Percentiles rank a stretch among this genome's conserved stretches.
Evolutionary conservation across 2,329 filamentous ascomycete species (phyloP).

Genomic region (Hymenoscyphus occultus): DNA sequence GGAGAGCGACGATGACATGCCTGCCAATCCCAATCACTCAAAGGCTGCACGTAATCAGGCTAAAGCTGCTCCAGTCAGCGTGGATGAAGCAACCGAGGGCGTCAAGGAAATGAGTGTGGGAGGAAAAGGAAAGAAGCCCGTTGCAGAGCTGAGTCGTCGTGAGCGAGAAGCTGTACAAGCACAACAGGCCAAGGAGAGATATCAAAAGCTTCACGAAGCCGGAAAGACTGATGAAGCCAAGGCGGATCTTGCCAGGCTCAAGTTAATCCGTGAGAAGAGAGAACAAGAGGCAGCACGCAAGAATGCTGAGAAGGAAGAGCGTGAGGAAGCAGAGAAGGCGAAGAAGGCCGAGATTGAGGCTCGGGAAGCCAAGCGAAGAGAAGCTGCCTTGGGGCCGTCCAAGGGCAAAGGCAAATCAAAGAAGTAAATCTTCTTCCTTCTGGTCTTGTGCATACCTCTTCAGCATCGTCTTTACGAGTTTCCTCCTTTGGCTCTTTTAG

Average conservation of each 20-base stretch:
- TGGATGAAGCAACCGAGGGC: slow-evolving; percentile 52
- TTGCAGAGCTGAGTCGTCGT: slow-evolving; percentile 58
- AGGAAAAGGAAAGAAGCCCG: slow-evolving; percentile 41
- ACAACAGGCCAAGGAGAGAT: slow-evolving; percentile 82
- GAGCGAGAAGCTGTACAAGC: slow-evolving; percentile 81
- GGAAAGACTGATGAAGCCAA: slow-evolving; percentile 97
- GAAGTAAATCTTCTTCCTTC: slow-evolving; percentile 21
- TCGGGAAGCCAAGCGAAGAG: slow-evolving; percentile 43
- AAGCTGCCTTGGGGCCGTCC: slow-evolving; percentile 34
- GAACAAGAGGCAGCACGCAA: slow-evolving; percentile 80
- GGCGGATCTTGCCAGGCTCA: slow-evolving; percentile 80
- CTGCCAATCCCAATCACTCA: slow-evolving; percentile 89
- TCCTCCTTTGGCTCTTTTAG: not conserved
- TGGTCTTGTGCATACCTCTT: not conserved
- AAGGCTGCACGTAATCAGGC: slow-evolving; percentile 65
- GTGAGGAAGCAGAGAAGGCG: slow-evolving; percentile 38
- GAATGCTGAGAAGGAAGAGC: slow-evolving; percentile 47
- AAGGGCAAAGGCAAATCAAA: slow-evolving; percentile 31
- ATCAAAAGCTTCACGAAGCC: slow-evolving; percentile 86
- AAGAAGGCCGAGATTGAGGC: slow-evolving; percentile 47
- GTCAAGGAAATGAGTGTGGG: slow-evolving; percentile 53
- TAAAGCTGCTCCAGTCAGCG: slow-evolving; percentile 39
- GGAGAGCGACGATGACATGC: slow-evolving; percentile 62
- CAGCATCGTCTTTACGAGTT: slow-evolving; percentile 1
- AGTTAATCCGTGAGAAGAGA: slow-evolving; percentile 78